Conservation (phyloP, 371 early-diverging fungal genomes). For the Rhizopus delemar region DNA sequence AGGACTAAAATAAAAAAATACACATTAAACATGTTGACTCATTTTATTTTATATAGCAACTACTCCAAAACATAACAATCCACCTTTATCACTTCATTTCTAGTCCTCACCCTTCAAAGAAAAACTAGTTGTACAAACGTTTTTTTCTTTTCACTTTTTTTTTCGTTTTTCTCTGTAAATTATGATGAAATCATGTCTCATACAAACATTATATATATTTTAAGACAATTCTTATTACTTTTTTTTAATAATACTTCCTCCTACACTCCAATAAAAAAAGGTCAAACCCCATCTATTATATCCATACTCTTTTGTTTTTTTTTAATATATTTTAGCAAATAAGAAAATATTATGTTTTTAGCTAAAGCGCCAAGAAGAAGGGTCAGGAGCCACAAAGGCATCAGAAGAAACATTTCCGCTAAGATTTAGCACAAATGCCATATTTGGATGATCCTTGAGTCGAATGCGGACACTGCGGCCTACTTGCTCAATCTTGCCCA, state of each 20-base stretch:
- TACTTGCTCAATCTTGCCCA: conserved; percentile 33
- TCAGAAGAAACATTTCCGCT: conserved; percentile 27
- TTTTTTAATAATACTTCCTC: no score
- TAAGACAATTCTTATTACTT: no score
- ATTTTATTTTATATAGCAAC: conserved; percentile 11
- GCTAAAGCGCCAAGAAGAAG: conserved; percentile 18
- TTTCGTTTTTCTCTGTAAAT: conserved; percentile 3
- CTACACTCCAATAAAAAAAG: not conserved
- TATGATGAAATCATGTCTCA: not conserved
- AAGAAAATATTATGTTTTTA: conserved; percentile 3
- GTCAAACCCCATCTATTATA: not conserved
- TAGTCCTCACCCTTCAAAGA: not conserved
- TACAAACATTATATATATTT: no score
- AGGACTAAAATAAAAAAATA: not conserved
- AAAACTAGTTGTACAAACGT: not conserved
- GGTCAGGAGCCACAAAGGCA: conserved; percentile 38
- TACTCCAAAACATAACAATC: conserved; percentile 16
- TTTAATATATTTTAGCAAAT: not conserved
- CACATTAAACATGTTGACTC: not conserved
- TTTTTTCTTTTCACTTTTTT: not conserved
- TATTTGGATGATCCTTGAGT: conserved; percentile 28
- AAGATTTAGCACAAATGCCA: conserved; percentile 30
- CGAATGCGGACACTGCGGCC: conserved; percentile 31
- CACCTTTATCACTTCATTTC: conserved; percentile 24
- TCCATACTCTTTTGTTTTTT: not conserved